Percentiles rank a stretch among this genome's conserved stretches.
These are phyloP conservation scores for Marsdenia floribunda DNA, from an alignment of 257 asterid species.

Conservation along the genomic window DNA sequence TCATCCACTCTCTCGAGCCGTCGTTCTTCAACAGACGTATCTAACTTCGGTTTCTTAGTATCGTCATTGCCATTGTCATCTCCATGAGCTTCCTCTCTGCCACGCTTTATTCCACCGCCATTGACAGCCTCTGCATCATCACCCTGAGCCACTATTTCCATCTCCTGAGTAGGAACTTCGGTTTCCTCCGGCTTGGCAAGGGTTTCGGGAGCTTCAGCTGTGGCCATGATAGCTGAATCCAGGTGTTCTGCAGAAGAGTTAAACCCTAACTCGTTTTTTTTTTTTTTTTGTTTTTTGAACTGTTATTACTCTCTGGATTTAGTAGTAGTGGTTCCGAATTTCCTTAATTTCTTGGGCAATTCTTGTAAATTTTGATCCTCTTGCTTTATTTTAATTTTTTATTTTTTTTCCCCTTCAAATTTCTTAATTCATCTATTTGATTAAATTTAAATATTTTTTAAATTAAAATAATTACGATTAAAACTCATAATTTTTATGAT, in stretches of 20 bases:
- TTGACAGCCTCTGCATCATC: slow-evolving; percentile 8
- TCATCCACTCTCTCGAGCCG: slow-evolving; percentile 14
- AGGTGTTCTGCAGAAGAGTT: not conserved
- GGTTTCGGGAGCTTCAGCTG: slow-evolving; percentile 19
- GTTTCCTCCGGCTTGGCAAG: slow-evolving; percentile 7
- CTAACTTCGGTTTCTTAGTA: slow-evolving; percentile 41
- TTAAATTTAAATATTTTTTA: too few relatives aligned
- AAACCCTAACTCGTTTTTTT: not conserved
- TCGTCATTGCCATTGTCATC: slow-evolving; percentile 29
- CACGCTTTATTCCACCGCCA: slow-evolving; percentile 43
- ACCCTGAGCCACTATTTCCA: slow-evolving; percentile 32
- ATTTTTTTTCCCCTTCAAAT: too few relatives aligned
- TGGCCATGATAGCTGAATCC: slow-evolving; percentile 16
- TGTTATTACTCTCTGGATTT: too few relatives aligned
- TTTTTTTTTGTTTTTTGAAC: not conserved
- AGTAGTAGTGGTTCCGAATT: too few relatives aligned
- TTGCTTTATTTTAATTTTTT: too few relatives aligned
- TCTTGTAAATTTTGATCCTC: too few relatives aligned
- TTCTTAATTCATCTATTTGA: too few relatives aligned
- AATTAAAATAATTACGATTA: too few relatives aligned
- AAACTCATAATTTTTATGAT: too few relatives aligned
- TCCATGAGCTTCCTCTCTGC: slow-evolving; percentile 43
- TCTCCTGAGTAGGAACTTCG: slow-evolving; percentile 12
- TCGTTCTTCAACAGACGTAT: slow-evolving; percentile 13
- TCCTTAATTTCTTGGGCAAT: too few relatives aligned